Conservation (phyloP, 306 rosid species). For the Quercus alba region DNA sequence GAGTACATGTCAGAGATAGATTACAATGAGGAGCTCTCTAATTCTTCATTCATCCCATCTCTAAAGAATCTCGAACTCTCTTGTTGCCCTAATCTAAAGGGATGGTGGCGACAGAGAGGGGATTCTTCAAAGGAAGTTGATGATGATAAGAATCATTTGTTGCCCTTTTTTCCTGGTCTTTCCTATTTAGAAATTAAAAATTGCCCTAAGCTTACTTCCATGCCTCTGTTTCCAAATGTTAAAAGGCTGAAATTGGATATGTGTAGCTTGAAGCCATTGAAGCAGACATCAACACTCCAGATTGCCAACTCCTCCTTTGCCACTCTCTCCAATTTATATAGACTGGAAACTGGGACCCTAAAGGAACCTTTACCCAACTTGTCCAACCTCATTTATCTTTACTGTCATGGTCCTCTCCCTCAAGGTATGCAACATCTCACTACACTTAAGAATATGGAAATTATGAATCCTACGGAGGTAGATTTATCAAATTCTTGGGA, state of each 20-base stretch:
- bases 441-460: rapidly evolving
- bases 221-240: slow-evolving; percentile 3
- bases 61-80: rapidly evolving
- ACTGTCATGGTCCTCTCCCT: no score
- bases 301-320: no score
- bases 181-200: neutral
- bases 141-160: neutral
- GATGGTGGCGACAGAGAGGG: no score
- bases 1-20: no score
- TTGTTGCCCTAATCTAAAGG: no score
- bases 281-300: neutral
- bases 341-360: rapidly evolving
- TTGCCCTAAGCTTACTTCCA: neutral
- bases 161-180: neutral
- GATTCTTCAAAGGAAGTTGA: neutral
- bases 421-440: no score
- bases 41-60: no score
- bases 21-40: no score
- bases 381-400: no score
- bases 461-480: rapidly evolving
- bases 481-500: neutral
- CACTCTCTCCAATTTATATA: neutral
- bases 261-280: neutral
- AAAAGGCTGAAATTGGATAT: no score
- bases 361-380: neutral